Percentiles rank a stretch among this genome's conserved stretches.
Evolutionary conservation across 1,284 basidiomycete species (phyloP).

Genomic region (Sanghuangporus sanghuang): DNA sequence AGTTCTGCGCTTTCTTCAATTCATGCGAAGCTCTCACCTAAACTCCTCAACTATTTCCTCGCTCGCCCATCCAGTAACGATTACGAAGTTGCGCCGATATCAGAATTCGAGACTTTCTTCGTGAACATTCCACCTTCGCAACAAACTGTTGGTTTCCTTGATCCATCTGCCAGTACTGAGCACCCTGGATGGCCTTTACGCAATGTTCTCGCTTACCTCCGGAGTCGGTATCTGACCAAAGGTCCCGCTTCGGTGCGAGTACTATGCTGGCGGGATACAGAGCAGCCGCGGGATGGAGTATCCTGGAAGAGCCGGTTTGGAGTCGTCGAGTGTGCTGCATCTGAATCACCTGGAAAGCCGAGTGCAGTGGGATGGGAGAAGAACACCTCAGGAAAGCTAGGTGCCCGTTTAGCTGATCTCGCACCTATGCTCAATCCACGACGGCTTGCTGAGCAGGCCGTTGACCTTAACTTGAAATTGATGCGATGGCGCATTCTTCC

Average conservation of each 20-base stretch:
- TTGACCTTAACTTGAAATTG: conserved; percentile 94
- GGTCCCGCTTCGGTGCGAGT: conserved; percentile 49
- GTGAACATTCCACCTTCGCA: conserved; percentile 26
- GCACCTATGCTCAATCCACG: conserved; percentile 95
- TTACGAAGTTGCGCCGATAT: conserved; percentile 34
- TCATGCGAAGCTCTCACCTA: conserved; percentile 39
- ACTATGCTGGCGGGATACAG: conserved; percentile 70
- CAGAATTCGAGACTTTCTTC: conserved; percentile 3
- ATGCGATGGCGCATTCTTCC: conserved; percentile 99
- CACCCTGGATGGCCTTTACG: conserved; percentile 94
- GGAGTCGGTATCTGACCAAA: conserved; percentile 39
- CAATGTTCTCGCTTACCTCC: conserved; percentile 84
- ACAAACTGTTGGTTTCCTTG: conserved; percentile 73
- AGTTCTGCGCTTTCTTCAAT: conserved; percentile 43
- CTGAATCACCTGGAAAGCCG: conserved; percentile 34
- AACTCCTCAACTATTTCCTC: conserved; percentile 55
- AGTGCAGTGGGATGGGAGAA: conserved; percentile 93
- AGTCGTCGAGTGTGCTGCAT: conserved; percentile 30
- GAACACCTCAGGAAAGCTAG: conserved; percentile 79
- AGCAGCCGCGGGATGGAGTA: conserved; percentile 33
- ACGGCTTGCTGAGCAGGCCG: conserved; percentile 85
- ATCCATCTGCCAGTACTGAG: conserved; percentile 75
- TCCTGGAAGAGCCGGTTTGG: conserved; percentile 63
- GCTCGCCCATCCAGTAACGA: conserved; percentile 30
- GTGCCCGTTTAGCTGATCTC: conserved; percentile 85